phyloP scores from a whole-genome alignment of 73 alveolate species.

The Blepharisma japonicum region DNA sequence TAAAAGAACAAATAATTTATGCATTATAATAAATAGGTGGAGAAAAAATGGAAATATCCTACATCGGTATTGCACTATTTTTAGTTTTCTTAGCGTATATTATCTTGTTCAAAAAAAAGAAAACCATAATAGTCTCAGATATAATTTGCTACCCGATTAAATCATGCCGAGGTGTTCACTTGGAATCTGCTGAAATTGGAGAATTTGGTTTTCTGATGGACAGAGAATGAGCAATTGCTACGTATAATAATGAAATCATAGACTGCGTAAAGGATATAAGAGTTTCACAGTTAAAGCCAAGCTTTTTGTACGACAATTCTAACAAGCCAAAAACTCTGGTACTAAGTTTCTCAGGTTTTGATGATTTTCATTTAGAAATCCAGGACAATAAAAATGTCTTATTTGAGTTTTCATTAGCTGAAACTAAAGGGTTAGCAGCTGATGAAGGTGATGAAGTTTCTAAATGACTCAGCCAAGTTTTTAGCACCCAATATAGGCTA shows the following conservation, averaged over 20 bases:
- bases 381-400: neutral
- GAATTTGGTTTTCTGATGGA: neutral
- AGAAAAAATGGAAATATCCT: too few relatives aligned
- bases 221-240: neutral
- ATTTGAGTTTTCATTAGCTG: neutral
- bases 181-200: constrained; percentile 3
- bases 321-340: neutral
- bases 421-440: neutral
- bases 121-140: neutral
- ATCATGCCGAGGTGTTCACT: constrained; percentile 14
- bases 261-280: neutral
- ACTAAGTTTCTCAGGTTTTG: neutral
- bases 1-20: too few relatives aligned
- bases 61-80: too few relatives aligned
- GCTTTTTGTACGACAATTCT: neutral
- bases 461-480: neutral
- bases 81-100: neutral
- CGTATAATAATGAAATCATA: neutral
- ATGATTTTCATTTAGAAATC: neutral
- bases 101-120: neutral
- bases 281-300: neutral
- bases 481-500: neutral
- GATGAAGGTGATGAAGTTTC: constrained; percentile 22
- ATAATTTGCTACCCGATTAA: constrained; percentile 7
- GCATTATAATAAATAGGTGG: too few relatives aligned